Evolutionary conservation across 176 grass and related monocot genomes (phyloP).

Genomic region (Dendrocalamus sinicus): DNA sequence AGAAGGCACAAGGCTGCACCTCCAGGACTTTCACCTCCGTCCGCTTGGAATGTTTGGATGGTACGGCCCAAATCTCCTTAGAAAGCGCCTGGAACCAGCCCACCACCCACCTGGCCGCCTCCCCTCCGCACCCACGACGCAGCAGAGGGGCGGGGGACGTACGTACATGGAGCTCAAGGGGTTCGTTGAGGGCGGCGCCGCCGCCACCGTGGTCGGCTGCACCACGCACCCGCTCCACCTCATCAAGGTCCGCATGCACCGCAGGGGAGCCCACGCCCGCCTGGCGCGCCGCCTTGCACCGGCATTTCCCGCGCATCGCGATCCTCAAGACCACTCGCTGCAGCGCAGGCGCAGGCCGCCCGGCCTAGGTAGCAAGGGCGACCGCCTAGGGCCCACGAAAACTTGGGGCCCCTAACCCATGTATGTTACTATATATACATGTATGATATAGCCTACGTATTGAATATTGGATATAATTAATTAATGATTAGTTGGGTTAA

Average conservation of each 20-base stretch:
- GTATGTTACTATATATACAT: no score
- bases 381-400: no score
- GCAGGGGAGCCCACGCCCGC: conserved; percentile 50
- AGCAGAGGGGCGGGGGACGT: no score
- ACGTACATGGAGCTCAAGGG: conserved; percentile 72
- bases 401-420: no score
- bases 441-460: no score
- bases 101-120: no score
- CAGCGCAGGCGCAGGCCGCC: no score
- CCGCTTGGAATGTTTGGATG: background rate
- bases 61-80: background rate
- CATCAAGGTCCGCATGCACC: conserved; percentile 96
- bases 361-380: no score
- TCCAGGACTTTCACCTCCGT: background rate
- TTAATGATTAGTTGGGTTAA: no score
- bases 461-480: no score
- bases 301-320: conserved; percentile 43
- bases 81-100: background rate
- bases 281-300: conserved; percentile 57
- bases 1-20: no score
- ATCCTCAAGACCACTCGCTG: conserved; percentile 40
- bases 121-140: no score
- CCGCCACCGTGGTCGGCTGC: conserved; percentile 84
- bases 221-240: conserved; percentile 91
- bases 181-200: conserved; percentile 83